These are phyloP conservation scores for Trypethelium eluteriae DNA, from an alignment of 495 filamentous ascomycete species.

Conservation along the genomic window DNA sequence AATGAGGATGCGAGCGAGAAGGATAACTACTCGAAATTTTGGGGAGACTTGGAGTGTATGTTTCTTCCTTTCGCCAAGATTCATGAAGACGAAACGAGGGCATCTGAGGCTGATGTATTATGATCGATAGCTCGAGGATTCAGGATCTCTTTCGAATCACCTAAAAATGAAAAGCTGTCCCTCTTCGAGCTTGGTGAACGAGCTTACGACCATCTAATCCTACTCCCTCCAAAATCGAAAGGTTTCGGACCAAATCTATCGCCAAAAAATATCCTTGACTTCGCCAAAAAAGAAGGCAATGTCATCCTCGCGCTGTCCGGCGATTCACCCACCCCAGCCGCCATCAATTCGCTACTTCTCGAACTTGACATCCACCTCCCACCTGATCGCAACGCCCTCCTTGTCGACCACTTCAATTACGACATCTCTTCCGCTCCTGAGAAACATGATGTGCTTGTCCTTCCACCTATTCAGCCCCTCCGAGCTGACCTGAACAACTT, in stretches of 20 bases:
- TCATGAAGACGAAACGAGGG: not conserved
- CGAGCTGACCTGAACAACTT: constrained; percentile 67
- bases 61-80: not conserved
- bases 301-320: constrained; percentile 81
- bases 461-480: constrained; percentile 54
- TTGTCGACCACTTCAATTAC: constrained; percentile 94
- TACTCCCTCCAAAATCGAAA: constrained; percentile 83
- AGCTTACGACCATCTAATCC: constrained; percentile 80
- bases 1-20: constrained; percentile 76
- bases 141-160: constrained; percentile 68
- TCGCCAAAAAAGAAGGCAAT: constrained; percentile 85
- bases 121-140: constrained; percentile 65
- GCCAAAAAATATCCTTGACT: constrained; percentile 78
- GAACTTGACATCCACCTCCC: constrained; percentile 89
- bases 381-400: constrained; percentile 68
- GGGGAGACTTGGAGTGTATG: constrained; percentile 72
- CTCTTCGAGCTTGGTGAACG: constrained; percentile 83
- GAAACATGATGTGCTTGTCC: constrained; percentile 79
- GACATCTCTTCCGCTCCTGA: constrained; percentile 67
- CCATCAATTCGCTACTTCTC: constrained; percentile 74
- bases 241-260: constrained; percentile 83
- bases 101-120: not conserved
- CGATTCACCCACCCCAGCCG: constrained; percentile 61
- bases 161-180: constrained; percentile 72
- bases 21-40: constrained; percentile 70